Conservation (phyloP, 352 stramenopile genomes). For the Globisporangium carolinianum region DNA sequence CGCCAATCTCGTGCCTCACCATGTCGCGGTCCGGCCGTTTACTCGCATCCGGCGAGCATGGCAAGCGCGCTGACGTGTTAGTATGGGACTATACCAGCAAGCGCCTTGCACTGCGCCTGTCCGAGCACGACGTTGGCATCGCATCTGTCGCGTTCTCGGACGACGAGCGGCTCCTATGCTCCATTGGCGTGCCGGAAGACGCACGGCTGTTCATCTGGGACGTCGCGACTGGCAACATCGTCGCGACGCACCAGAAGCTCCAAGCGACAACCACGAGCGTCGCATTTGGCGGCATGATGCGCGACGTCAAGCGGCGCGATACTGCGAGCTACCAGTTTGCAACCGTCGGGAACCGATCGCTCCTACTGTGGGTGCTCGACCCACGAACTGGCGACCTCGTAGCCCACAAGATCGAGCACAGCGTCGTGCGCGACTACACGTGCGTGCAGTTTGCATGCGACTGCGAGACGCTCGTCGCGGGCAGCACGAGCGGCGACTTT, state of each 20-base stretch:
- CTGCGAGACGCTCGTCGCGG: conserved; percentile 72
- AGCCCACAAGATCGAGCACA: conserved; percentile 66
- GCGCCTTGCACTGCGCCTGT: conserved; percentile 73
- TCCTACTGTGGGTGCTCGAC: conserved; percentile 85
- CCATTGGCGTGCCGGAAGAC: conserved; percentile 72
- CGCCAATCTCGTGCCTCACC: conserved; percentile 69
- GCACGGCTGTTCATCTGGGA: conserved; percentile 89
- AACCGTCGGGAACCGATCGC: conserved; percentile 68
- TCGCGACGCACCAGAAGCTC: conserved; percentile 74
- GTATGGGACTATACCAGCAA: conserved; percentile 84
- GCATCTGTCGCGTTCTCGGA: conserved; percentile 85
- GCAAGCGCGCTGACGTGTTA: conserved; percentile 79
- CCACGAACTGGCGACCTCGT: conserved; percentile 72
- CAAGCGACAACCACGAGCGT: conserved; percentile 46
- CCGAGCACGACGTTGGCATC: conserved; percentile 89
- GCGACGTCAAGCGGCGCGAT: conserved; percentile 89
- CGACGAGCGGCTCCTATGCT: conserved; percentile 85
- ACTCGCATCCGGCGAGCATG: conserved; percentile 81
- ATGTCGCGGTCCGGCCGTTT: conserved; percentile 71
- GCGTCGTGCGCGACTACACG: conserved; percentile 77
- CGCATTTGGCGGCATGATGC: conserved; percentile 78
- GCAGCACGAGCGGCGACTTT: conserved; percentile 86
- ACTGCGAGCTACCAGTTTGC: conserved; percentile 86
- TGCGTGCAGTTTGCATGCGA: conserved; percentile 78
- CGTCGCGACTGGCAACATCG: conserved; percentile 82